Evolutionary conservation across 129 eudicot species (phyloP), one percentile per base, ranked within the genome.

Genomic region (Smallanthus sonchifolius): DNA sequence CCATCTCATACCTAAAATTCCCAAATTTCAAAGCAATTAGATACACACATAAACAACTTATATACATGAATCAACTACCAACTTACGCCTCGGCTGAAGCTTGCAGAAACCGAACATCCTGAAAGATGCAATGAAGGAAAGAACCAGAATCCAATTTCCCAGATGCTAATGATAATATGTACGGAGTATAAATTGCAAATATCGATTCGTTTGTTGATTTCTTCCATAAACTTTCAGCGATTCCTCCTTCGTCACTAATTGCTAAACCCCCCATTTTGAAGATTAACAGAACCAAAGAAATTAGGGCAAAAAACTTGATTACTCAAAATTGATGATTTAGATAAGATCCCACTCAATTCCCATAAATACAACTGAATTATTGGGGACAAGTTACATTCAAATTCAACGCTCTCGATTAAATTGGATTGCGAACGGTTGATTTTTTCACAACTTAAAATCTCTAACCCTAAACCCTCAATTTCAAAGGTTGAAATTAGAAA

Each of bases 11-110:
- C 60, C 90, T 86, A 56, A 63, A 67, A 35, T 28, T 5, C 62
- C 60, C 51, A 60, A 34, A 65, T 56, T 36, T n/a, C 4, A 35
- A 64, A 73, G n/a, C 52, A 48, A 64, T 67, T 34, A 65, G 32
- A 32, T 37, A 40, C 73, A 44, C 61, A 78, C 57, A 48, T 51
- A 45, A 14, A 55, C 32, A 16, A 73, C 32, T 52, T 10, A 52
- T 5, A 48, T 0, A 32, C 6, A 59, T 3, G 2, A 51, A 77
- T 70, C 44, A 70, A n/a, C 59, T 6, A 54, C 2, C 20, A 40
- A 60, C 86, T 72, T 82, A 86, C 90, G 90, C 87, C 60, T 82
- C 82, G 28, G 83, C 78, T 15, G 80, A 86, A 48, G 90, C 84
- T 77, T 82, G 73, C 57, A 86, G 90, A 80, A 82, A 86, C 30